These are phyloP conservation scores for Ramaria rubella DNA, from an alignment of 768 basidiomycete genomes.

Conservation along the genomic window DNA sequence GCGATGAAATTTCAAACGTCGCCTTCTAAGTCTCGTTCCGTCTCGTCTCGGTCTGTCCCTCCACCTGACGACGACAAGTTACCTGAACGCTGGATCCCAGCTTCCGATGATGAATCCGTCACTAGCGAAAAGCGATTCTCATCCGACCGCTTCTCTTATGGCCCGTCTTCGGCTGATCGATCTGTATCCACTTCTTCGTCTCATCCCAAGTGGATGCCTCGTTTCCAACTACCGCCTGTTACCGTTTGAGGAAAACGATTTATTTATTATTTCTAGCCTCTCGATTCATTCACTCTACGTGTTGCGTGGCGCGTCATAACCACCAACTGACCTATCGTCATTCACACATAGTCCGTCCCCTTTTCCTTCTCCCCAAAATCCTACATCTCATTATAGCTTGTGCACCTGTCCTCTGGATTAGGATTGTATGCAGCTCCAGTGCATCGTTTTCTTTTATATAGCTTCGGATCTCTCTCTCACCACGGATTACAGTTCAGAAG, in stretches of 20 bases:
- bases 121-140: neutral
- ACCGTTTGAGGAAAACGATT: neutral
- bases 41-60: neutral
- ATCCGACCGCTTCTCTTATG: neutral
- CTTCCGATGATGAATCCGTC: slow-evolving; percentile 8
- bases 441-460: slow-evolving; percentile 3
- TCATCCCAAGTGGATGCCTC: slow-evolving; percentile 7
- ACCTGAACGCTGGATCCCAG: slow-evolving; percentile 8
- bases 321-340: neutral
- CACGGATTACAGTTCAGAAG: neutral
- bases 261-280: slow-evolving; percentile 5
- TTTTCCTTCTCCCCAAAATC: neutral
- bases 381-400: neutral
- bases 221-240: slow-evolving; percentile 5
- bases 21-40: slow-evolving; percentile 4
- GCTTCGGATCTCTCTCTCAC: neutral
- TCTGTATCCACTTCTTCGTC: neutral
- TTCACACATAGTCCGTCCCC: neutral
- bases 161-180: slow-evolving; percentile 1
- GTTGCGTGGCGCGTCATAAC: neutral
- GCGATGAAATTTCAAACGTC: slow-evolving; percentile 8
- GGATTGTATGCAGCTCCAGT: slow-evolving; percentile 1
- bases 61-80: neutral
- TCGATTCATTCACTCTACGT: neutral
- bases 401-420: neutral